Evolutionary conservation across 1,284 basidiomycete genomes (phyloP), one percentile per base, ranked within the genome.

Genomic region (Malassezia obtusa): DNA sequence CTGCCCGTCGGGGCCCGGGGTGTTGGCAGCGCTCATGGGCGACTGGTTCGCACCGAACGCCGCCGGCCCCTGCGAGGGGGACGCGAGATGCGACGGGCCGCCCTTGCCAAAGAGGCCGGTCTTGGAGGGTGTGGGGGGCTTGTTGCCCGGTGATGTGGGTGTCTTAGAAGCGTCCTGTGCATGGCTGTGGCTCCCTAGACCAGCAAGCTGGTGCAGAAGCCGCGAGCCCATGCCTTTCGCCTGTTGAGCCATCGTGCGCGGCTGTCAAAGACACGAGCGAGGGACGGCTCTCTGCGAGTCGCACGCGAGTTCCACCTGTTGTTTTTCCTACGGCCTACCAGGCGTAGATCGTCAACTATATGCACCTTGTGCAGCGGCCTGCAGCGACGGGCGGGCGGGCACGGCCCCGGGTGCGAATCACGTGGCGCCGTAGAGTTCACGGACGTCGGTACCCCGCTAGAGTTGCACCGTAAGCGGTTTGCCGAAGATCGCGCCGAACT

Each of bases 401-500:
- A 31, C 14, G n/a, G 30, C 30, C 30, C 30, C 11, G 30, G 30
- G 30, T 31, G 11, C n/a, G 2, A 31, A 31, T n/a, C 38, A 40
- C 38, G 38, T 40, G 38, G 22, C 15, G 3, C 35, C 35, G 3
- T 6, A 8, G 35, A 8, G 35, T n/a, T 36, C 35, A 30, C 30
- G 30, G n/a, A n/a, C 30, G 11, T 31, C 11, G 4, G 11, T 9
- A 5, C 30, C 30, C 3, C 30, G 30, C 12, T 21, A 17, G 17
- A 40, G 38, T 21, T 40, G 17, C 22, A 40, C 26, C 14, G 38
- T 40, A 21, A 40, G 38, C 12, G 38, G 15, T 21, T 40, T 54
- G 59, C 10, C 53, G 37, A 71, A 67, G 11, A 69, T 60, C 14
- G 50, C 40, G 19, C 60, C 60, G 5, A 72, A 55, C 57, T 72